Percentiles rank a stretch among this genome's conserved stretches.
Conservation (phyloP, 1,284 basidiomycete genomes). For the Caloboletus firmus region DNA sequence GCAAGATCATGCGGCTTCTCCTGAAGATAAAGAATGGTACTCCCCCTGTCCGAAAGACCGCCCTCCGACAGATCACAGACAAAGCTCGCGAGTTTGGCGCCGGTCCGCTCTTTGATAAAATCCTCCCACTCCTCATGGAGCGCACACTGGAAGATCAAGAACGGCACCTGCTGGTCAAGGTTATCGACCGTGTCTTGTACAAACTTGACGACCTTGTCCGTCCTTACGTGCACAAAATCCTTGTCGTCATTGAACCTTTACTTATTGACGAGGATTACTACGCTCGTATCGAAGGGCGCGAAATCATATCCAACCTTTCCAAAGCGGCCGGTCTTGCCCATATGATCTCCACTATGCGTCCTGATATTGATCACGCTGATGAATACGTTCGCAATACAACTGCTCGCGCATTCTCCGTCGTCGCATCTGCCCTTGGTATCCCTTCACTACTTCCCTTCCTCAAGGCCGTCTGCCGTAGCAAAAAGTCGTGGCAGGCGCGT, state of each 20-base stretch:
- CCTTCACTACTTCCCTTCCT: conserved; percentile 97
- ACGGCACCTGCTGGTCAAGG: conserved; percentile 97
- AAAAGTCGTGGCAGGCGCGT: conserved; percentile 99
- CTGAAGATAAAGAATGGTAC: conserved; percentile 99
- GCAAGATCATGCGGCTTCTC: conserved; percentile 99
- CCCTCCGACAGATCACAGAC: conserved; percentile 98
- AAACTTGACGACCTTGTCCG: conserved; percentile 99
- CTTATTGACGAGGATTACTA: conserved; percentile 99
- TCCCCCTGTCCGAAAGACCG: conserved; percentile 96
- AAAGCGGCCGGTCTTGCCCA: conserved; percentile 99
- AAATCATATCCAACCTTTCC: conserved; percentile 98
- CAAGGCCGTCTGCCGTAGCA: conserved; percentile 96
- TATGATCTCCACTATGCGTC: conserved; percentile 99
- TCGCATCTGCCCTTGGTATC: conserved; percentile 97
- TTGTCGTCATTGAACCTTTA: conserved; percentile 98
- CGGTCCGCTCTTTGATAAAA: conserved; percentile 99
- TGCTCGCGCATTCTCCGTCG: conserved; percentile 97
- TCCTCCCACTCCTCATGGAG: conserved; percentile 98
- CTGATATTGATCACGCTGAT: conserved; percentile 99
- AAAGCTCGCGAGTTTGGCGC: conserved; percentile 98
- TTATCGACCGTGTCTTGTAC: conserved; percentile 98
- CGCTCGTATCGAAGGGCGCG: conserved; percentile 97
- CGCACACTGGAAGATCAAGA: conserved; percentile 99
- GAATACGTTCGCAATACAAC: conserved; percentile 99
- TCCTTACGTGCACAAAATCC: conserved; percentile 98